Conservation (phyloP, 1,284 basidiomycete genomes). For the Microbotryum lychnidis-dioicae region DNA sequence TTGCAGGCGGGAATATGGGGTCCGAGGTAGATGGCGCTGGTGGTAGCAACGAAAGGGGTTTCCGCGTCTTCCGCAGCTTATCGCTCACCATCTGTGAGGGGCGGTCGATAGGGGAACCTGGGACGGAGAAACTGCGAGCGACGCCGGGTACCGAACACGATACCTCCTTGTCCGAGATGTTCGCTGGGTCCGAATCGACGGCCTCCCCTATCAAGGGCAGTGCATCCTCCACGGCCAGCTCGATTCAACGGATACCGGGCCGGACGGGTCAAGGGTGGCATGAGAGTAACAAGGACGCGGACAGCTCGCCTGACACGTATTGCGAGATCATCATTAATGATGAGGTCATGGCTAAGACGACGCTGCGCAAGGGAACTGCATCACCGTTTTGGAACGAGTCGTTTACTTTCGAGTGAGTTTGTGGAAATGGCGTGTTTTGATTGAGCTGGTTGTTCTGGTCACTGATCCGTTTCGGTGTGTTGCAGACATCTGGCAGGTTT, state of each 20-base stretch:
- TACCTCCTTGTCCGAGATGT: neutral
- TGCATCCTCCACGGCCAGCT: neutral
- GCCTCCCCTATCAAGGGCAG: constrained; percentile 1
- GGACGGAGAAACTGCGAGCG: constrained; percentile 14
- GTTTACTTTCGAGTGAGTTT: constrained; percentile 59
- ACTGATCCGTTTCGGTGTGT: neutral
- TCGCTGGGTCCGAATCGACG: neutral
- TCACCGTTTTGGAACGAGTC: constrained; percentile 58
- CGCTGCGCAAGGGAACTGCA: constrained; percentile 55
- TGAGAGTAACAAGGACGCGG: constrained; percentile 1
- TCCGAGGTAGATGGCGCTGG: neutral
- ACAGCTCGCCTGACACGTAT: constrained; percentile 11
- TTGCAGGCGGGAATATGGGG: neutral
- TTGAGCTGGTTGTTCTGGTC: too few species aligned
- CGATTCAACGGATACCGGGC: neutral
- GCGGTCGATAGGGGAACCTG: constrained; percentile 19
- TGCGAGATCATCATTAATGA: constrained; percentile 36
- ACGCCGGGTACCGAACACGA: constrained; percentile 11
- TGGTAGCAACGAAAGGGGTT: constrained; percentile 4
- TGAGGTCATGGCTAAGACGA: constrained; percentile 57
- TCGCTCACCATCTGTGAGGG: constrained; percentile 25
- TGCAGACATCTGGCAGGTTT: constrained; percentile 28
- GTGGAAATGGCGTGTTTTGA: too few species aligned
- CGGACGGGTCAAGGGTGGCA: neutral
- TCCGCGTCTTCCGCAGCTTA: constrained; percentile 22